Evolutionary conservation across 345 rosid genomes (phyloP).

Genomic region (Salix brachista): DNA sequence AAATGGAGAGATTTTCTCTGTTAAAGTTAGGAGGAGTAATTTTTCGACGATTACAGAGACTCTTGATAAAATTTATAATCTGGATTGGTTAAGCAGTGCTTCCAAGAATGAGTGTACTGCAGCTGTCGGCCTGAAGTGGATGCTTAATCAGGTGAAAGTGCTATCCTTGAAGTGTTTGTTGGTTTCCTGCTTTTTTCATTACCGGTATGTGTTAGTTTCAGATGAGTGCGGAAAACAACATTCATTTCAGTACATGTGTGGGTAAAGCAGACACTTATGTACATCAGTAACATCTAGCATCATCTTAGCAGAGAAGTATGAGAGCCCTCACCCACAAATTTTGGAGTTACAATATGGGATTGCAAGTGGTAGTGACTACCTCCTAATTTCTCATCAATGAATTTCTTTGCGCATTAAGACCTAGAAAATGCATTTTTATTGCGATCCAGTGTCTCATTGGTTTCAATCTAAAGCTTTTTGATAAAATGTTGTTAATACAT

Average conservation of each 20-base stretch:
- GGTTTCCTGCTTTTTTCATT: neutral
- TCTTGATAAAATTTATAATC: constrained; percentile 70
- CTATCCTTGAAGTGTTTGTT: neutral
- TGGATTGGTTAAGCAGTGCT: constrained; percentile 94
- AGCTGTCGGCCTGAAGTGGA: constrained; percentile 98
- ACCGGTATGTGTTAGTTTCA: neutral
- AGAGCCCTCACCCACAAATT: neutral
- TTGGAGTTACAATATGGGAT: neutral
- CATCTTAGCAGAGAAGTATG: neutral
- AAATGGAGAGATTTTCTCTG: constrained; percentile 92
- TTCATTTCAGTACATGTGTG: neutral
- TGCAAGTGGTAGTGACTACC: neutral
- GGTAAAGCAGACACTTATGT: neutral
- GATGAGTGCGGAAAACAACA: neutral
- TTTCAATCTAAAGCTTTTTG: neutral
- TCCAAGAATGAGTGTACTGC: constrained; percentile 97
- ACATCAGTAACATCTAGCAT: neutral
- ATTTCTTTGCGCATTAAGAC: neutral
- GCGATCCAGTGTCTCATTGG: neutral
- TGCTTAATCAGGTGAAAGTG: constrained; percentile 90
- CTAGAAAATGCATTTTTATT: neutral
- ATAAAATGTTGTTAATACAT: neutral
- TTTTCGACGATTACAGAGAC: constrained; percentile 66
- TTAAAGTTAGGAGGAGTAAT: constrained; percentile 84
- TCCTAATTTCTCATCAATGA: neutral